Evolutionary conservation across 2,329 filamentous ascomycete species (phyloP).

Genomic region (Arthrobotrys sinensis): DNA sequence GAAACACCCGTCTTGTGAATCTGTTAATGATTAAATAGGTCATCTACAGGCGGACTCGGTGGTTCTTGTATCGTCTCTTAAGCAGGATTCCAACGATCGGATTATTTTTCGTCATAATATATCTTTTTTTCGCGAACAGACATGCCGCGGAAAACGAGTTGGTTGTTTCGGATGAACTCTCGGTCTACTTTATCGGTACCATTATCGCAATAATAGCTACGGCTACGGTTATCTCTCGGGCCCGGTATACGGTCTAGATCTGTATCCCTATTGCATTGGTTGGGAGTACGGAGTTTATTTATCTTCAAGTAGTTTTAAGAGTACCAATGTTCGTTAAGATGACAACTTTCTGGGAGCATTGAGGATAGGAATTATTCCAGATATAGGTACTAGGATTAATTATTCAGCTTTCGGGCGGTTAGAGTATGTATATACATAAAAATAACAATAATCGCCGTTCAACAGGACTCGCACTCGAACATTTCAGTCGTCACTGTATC

Average conservation of each 20-base stretch:
- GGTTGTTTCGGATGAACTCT: conserved; percentile 8
- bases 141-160: neutral
- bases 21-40: conserved; percentile 58
- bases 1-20: neutral
- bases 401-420: conserved; percentile 9
- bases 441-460: neutral
- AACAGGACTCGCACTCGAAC: conserved; percentile 2
- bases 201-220: conserved; percentile 36
- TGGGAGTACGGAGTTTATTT: neutral
- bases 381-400: conserved; percentile 11
- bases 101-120: conserved; percentile 29
- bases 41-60: conserved; percentile 41
- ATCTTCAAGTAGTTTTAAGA: neutral
- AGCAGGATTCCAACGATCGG: conserved; percentile 21
- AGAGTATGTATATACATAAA: conserved; percentile 28
- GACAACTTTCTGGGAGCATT: neutral
- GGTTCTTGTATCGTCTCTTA: conserved; percentile 47
- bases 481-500: conserved; percentile 6
- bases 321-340: too few species aligned
- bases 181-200: conserved; percentile 36
- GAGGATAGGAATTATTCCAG: neutral
- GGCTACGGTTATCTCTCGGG: conserved; percentile 17
- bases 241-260: conserved; percentile 1
- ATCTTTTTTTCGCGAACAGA: conserved; percentile 28
- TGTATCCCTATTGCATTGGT: neutral